Conservation (phyloP, 2,329 filamentous ascomycete species). For the Cladosporium cucumerinum region DNA sequence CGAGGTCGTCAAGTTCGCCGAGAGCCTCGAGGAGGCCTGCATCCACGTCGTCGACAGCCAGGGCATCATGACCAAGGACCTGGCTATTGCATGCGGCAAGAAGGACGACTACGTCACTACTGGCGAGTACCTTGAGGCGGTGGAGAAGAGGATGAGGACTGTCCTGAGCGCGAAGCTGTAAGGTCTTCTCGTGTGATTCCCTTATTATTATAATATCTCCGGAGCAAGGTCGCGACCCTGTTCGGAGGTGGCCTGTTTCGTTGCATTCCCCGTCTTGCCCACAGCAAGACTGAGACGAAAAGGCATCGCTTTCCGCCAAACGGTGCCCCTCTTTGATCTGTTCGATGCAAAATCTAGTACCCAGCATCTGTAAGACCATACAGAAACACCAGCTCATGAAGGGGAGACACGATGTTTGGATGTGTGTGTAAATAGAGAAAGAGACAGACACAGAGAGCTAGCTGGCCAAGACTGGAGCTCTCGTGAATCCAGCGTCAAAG, state of each 20-base stretch:
- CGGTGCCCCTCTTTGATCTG: not conserved
- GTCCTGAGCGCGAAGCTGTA: slow-evolving; percentile 75
- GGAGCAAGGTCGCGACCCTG: not conserved
- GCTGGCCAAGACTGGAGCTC: not conserved
- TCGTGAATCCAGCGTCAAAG: not conserved
- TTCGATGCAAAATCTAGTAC: not conserved
- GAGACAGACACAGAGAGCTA: not conserved
- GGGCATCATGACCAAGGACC: slow-evolving; percentile 98
- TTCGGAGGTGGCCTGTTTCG: not conserved
- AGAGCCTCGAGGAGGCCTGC: slow-evolving; percentile 88
- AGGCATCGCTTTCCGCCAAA: not conserved
- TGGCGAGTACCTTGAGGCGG: slow-evolving; percentile 83
- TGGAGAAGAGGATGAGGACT: slow-evolving; percentile 83
- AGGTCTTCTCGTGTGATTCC: too few species aligned
- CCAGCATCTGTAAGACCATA: not conserved
- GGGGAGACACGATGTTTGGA: not conserved
- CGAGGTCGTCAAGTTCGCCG: slow-evolving; percentile 85
- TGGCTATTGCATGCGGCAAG: slow-evolving; percentile 92
- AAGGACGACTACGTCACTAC: slow-evolving; percentile 89
- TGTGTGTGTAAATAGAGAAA: not conserved
- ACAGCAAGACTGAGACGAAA: too few species aligned
- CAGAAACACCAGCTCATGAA: not conserved
- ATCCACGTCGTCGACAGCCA: slow-evolving; percentile 91
- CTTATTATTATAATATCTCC: not conserved
- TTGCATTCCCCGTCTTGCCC: not conserved